Evolutionary conservation across 192 early-diverging fungal species (phyloP).

Genomic region (Rhizophagus clarus): DNA sequence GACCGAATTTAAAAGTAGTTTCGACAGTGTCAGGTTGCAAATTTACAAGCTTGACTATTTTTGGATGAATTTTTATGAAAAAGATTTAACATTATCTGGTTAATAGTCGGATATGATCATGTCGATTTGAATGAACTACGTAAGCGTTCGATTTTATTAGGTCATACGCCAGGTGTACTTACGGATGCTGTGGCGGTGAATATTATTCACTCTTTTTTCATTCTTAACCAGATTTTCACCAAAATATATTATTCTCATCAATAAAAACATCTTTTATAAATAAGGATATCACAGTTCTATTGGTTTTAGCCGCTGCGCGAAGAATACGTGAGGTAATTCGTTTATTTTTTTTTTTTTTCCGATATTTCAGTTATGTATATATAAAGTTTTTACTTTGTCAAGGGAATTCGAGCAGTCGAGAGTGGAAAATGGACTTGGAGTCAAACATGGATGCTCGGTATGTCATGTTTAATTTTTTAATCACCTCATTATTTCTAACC

Average conservation of each 20-base stretch:
- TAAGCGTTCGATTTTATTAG: slow-evolving; percentile 59
- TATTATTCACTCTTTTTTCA: too few relatives aligned
- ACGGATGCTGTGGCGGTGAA: slow-evolving; percentile 79
- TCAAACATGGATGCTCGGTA: slow-evolving; percentile 59
- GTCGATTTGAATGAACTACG: slow-evolving; percentile 61
- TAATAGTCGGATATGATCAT: slow-evolving; percentile 79
- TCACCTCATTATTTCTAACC: background rate
- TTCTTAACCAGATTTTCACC: background rate
- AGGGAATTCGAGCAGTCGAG: slow-evolving; percentile 37
- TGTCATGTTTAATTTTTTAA: background rate
- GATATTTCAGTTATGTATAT: background rate
- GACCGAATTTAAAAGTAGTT: slow-evolving; percentile 64
- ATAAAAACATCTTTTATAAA: background rate
- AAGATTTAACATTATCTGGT: background rate
- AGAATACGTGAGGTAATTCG: slow-evolving; percentile 61
- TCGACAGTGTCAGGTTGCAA: slow-evolving; percentile 65
- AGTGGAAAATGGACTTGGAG: slow-evolving; percentile 62
- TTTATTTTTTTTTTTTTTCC: background rate
- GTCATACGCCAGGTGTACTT: slow-evolving; percentile 85
- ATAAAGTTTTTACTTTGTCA: background rate
- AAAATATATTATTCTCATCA: background rate
- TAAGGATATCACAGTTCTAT: slow-evolving; percentile 70
- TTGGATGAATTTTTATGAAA: background rate
- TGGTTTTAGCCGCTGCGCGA: slow-evolving; percentile 73
- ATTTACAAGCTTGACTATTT: background rate